Base-by-base conservation (phyloP, 129 eudicot genomes). In the Arctium lappa region DNA sequence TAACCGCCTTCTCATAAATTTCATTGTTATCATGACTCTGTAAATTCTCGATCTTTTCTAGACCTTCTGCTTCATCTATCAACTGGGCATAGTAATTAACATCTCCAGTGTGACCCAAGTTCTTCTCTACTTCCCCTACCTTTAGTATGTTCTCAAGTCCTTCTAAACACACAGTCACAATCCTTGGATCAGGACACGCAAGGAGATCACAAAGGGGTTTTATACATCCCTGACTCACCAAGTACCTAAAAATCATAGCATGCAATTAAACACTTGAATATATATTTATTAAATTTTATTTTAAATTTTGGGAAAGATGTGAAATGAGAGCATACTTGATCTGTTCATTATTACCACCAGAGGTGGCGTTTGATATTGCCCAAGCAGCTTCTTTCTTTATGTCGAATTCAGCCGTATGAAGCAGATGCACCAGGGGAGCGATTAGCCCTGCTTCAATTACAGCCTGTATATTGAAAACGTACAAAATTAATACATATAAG, bases 311-410 rank as follows among this genome's bases (percentile, higher is more conserved):
- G 40, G n/a, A 9, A 34, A 36, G 6, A 74, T 39, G 40, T 6
- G 11, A 8, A 73, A 60, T 31, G 50, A 37, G 30, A 78, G 33
- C 42, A 30, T 81, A 92, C 94, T 83, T 90, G 86, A 92, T 90
- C 72, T 92, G 97, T 42, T 90, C 94, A 37, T 84, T 85, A 56
- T 86, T 84, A 38, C 97, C 92, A 77, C 97, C 97, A 72, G 98
- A 94, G 34, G 95, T 92, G 73, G 97, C 91, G 75, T 94, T 92
- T 79, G 93, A 94, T 76, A 92, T 82, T 46, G 93, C 95, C 97
- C 97, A 94, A 37, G 98, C 98, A 36, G 97, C 97, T 83, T 94
- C 98, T 78, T 92, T 94, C 87, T 92, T 94, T 34, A 94, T 88
- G 78, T 94, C 95, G 78, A 92, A 92, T 79, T 92, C 97, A 36